Percentiles rank a stretch among this genome's conserved stretches.
phyloP scores from a whole-genome alignment of 1,284 basidiomycete genomes.

The Mycosarcoma mackinlayi region DNA sequence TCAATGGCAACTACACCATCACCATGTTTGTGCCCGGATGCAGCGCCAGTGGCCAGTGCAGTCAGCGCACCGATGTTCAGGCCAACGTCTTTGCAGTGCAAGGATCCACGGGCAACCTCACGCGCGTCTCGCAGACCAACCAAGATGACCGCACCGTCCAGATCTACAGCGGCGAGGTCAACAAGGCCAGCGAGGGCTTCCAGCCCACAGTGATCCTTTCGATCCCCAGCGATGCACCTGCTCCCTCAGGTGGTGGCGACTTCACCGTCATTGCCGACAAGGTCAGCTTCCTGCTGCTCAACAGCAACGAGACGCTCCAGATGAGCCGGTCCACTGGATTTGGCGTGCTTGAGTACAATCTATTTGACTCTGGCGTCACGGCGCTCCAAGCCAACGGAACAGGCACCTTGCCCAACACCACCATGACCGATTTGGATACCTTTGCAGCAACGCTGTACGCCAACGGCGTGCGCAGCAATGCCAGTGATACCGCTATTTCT shows the following conservation, averaged over 20 bases:
- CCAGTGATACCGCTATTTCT: constrained; percentile 67
- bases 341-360: constrained; percentile 60
- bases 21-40: constrained; percentile 90
- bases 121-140: constrained; percentile 78
- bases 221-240: constrained; percentile 69
- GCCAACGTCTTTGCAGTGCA: constrained; percentile 80
- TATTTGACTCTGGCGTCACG: constrained; percentile 43
- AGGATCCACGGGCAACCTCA: constrained; percentile 70
- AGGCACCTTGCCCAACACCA: constrained; percentile 63
- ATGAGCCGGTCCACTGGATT: constrained; percentile 44
- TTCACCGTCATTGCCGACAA: constrained; percentile 79
- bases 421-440: constrained; percentile 78
- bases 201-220: constrained; percentile 53
- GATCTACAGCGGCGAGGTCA: constrained; percentile 84
- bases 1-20: constrained; percentile 85
- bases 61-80: constrained; percentile 81
- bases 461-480: constrained; percentile 61
- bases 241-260: constrained; percentile 76
- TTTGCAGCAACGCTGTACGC: constrained; percentile 74
- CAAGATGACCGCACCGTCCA: constrained; percentile 74
- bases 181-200: constrained; percentile 69
- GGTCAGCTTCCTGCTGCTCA: constrained; percentile 54
- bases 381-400: constrained; percentile 43
- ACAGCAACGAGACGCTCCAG: constrained; percentile 53
- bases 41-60: constrained; percentile 81